Evolutionary conservation across 257 asterid species (phyloP).

Genomic region (Hygrophila difformis): DNA sequence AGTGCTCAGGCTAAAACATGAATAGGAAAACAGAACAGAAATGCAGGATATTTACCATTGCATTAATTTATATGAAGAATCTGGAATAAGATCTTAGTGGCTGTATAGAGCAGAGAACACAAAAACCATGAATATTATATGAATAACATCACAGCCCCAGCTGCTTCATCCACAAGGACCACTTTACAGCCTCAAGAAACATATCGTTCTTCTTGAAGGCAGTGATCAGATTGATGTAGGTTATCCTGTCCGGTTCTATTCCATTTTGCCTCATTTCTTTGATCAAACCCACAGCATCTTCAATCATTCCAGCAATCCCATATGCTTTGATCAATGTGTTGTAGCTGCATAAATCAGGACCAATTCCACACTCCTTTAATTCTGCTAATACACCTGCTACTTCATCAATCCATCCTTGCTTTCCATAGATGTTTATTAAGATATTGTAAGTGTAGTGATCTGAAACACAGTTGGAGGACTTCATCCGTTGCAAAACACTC

Average conservation of each 20-base stretch:
- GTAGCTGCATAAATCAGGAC: conserved; percentile 81
- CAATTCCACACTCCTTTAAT: conserved; percentile 42
- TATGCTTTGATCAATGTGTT: conserved; percentile 88
- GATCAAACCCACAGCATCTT: conserved; percentile 64
- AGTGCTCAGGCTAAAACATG: neutral
- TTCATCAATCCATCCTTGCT: conserved; percentile 78
- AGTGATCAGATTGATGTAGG: conserved; percentile 54
- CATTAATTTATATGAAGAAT: conserved; percentile 1
- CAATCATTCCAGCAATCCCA: conserved; percentile 85
- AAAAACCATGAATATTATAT: neutral
- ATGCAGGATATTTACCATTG: neutral
- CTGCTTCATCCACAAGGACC: conserved; percentile 99
- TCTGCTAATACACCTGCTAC: conserved; percentile 43
- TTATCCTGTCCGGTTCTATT: conserved; percentile 61
- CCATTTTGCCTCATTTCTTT: conserved; percentile 79
- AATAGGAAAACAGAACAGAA: too few relatives aligned
- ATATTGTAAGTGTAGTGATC: conserved; percentile 68
- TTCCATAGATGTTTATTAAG: conserved; percentile 72
- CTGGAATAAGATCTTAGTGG: too few relatives aligned
- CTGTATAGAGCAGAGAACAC: neutral
- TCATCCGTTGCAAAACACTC: conserved; percentile 64
- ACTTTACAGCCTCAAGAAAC: conserved; percentile 90
- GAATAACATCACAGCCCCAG: conserved; percentile 35
- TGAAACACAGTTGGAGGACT: conserved; percentile 49
- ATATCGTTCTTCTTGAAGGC: conserved; percentile 66